Evolutionary conservation across 169 alveolate species (phyloP).

Genomic region (Fabrea salina): DNA sequence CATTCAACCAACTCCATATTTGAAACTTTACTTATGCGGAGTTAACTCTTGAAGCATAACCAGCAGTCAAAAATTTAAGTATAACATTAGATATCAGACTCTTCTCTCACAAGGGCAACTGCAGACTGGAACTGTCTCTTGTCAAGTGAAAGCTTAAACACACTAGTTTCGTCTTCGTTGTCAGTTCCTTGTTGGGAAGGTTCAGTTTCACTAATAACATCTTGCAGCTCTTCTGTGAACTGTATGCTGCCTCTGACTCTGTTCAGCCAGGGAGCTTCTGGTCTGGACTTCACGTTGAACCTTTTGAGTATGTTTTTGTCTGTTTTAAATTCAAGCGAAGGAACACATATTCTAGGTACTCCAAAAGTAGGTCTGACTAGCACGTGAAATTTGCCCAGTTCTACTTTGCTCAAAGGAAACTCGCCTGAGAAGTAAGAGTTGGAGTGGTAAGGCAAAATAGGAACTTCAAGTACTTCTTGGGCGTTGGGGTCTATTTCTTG

Average conservation of each 20-base stretch:
- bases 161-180: background rate
- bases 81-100: no score
- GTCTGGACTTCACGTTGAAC: slow-evolving; percentile 17
- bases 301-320: background rate
- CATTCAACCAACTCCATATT: no score
- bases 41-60: no score
- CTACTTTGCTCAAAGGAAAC: background rate
- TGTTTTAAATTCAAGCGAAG: background rate
- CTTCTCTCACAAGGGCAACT: no score
- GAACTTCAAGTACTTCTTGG: background rate
- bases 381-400: background rate
- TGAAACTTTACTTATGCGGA: no score
- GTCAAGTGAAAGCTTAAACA: no score
- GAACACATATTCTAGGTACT: background rate
- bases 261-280: slow-evolving; percentile 35
- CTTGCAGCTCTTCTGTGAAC: slow-evolving; percentile 13
- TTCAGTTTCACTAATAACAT: slow-evolving; percentile 4
- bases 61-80: no score
- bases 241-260: slow-evolving; percentile 31
- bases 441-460: background rate
- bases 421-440: background rate
- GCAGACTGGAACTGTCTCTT: no score
- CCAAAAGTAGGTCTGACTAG: slow-evolving; percentile 15
- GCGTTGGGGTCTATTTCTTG: background rate
- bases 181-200: background rate